These are phyloP conservation scores for Lachancea dasiensis DNA, from an alignment of 805 yeast genomes.

Conservation along the genomic window DNA sequence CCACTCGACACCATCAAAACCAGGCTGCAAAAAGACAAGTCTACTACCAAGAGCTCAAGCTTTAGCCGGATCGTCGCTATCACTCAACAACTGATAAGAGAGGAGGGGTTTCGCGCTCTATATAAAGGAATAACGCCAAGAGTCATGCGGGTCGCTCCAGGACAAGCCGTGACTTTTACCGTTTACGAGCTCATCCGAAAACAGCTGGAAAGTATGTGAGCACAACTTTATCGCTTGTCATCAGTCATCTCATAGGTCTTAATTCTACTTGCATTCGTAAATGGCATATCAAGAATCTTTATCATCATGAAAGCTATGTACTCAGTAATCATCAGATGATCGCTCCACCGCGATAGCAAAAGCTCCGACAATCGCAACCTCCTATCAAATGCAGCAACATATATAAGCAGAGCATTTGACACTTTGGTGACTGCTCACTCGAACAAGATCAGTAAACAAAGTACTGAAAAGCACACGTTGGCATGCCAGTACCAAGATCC, in stretches of 20 bases:
- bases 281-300: too few relatives aligned
- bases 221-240: too few relatives aligned
- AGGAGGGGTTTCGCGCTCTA: conserved; percentile 83
- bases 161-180: conserved; percentile 97
- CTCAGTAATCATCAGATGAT: too few relatives aligned
- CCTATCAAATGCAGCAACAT: too few relatives aligned
- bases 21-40: conserved; percentile 87
- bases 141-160: conserved; percentile 99
- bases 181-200: conserved; percentile 86
- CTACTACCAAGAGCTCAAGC: conserved; percentile 60
- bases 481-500: conserved; percentile 17
- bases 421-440: too few relatives aligned
- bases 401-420: too few relatives aligned
- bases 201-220: conserved; percentile 40
- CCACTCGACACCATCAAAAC: conserved; percentile 97
- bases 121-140: conserved; percentile 98
- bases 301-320: too few relatives aligned
- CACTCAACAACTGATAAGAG: conserved; percentile 71
- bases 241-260: background rate
- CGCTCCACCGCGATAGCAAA: too few relatives aligned
- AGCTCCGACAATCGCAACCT: too few relatives aligned
- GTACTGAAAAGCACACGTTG: too few relatives aligned
- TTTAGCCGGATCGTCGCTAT: conserved; percentile 74
- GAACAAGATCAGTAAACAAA: too few relatives aligned
- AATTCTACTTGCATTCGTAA: too few relatives aligned